A percentile compares a stretch with the other conserved stretches of the same genome.
phyloP scores from a whole-genome alignment of 75 land plant species.

The Cryptomeria japonica region DNA sequence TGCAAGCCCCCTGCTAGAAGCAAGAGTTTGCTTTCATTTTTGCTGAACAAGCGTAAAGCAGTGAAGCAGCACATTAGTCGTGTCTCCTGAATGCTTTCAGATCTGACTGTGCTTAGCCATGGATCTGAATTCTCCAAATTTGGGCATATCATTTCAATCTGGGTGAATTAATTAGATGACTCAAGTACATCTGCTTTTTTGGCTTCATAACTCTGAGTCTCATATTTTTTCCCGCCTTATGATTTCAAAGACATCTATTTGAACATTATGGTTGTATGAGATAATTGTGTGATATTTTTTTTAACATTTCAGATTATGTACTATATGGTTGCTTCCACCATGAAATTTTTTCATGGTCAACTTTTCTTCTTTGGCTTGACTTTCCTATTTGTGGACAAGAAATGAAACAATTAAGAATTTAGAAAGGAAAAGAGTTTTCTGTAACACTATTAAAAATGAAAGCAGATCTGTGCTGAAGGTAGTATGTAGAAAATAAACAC shows the following conservation, averaged over 20 bases:
- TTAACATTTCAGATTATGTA: background rate
- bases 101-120: background rate
- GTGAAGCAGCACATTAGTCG: background rate
- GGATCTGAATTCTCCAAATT: background rate
- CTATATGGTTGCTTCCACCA: background rate
- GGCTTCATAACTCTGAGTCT: background rate
- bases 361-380: background rate
- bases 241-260: background rate
- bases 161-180: background rate
- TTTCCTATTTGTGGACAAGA: background rate
- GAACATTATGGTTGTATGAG: background rate
- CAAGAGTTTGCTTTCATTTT: conserved; percentile 10
- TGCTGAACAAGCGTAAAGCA: conserved; percentile 6
- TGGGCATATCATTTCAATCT: background rate
- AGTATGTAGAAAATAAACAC: too few species aligned
- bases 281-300: background rate
- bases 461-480: too few species aligned
- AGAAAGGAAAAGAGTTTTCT: background rate
- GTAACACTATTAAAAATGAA: too few species aligned
- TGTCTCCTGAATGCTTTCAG: background rate
- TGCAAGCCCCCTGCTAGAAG: conserved; percentile 13
- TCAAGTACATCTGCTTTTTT: background rate
- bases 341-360: background rate
- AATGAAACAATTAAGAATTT: background rate
- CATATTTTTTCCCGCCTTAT: background rate